These are phyloP conservation scores for Geotrichum restrictum DNA, from an alignment of 1,139 yeast genomes.

Conservation along the genomic window DNA sequence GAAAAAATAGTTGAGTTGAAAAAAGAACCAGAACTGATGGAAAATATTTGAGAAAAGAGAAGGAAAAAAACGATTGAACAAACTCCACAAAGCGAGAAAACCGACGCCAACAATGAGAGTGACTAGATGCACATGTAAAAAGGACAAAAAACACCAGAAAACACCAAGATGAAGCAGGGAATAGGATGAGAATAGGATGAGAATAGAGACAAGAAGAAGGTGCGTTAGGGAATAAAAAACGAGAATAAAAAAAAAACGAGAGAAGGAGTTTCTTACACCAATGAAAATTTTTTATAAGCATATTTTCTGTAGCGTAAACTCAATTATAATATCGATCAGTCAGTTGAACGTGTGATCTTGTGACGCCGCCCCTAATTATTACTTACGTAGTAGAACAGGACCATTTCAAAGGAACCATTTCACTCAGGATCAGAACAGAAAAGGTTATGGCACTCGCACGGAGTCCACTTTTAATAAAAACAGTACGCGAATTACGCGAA, in stretches of 20 bases:
- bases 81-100: slow-evolving; percentile 1
- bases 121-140: not conserved
- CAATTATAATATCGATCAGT: too few species aligned
- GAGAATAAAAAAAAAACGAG: not conserved
- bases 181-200: not conserved
- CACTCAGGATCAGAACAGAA: too few species aligned
- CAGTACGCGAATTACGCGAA: too few species aligned
- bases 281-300: too few species aligned
- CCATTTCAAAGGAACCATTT: too few species aligned
- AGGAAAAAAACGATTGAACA: not conserved
- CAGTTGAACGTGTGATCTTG: too few species aligned
- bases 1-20: not conserved
- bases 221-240: not conserved
- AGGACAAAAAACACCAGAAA: slow-evolving; percentile 6
- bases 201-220: slow-evolving; percentile 2
- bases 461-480: too few species aligned
- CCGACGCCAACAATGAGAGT: not conserved
- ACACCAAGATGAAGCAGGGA: slow-evolving; percentile 5
- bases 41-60: slow-evolving; percentile 1
- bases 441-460: too few species aligned
- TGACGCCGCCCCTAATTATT: too few species aligned
- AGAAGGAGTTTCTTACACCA: not conserved
- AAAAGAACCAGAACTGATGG: not conserved
- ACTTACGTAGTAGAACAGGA: too few species aligned
- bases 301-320: too few species aligned